These are phyloP conservation scores for Azolla pinnata DNA, from an alignment of 75 land plant species.

Conservation along the genomic window DNA sequence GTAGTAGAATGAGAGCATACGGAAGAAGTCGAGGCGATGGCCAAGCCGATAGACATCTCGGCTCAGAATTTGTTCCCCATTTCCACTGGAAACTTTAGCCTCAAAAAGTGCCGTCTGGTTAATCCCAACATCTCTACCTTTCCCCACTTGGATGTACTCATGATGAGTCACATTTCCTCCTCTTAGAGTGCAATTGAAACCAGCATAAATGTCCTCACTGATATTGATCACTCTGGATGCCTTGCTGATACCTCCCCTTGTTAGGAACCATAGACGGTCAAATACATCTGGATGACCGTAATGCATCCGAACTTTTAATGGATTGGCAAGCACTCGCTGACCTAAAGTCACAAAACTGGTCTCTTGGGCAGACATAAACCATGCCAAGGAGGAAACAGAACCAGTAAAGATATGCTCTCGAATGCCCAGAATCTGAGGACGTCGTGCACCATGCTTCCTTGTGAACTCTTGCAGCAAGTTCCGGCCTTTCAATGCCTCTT, in stretches of 20 bases:
- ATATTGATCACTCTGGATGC: conserved; percentile 88
- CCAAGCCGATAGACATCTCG: conserved; percentile 87
- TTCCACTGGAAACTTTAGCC: conserved; percentile 90
- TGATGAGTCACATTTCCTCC: conserved; percentile 95
- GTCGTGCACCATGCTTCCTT: conserved; percentile 52
- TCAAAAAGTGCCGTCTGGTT: conserved; percentile 89
- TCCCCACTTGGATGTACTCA: conserved; percentile 93
- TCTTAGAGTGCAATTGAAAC: conserved; percentile 75
- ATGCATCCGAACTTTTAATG: conserved; percentile 88
- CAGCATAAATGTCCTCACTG: conserved; percentile 95
- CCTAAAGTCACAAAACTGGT: conserved; percentile 94
- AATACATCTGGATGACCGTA: conserved; percentile 99
- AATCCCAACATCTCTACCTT: conserved; percentile 91
- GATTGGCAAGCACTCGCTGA: conserved; percentile 87
- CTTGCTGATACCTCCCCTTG: conserved; percentile 86
- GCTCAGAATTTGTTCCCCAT: conserved; percentile 85
- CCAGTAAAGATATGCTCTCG: conserved; percentile 95
- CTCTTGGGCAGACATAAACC: conserved; percentile 98
- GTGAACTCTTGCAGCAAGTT: conserved; percentile 82
- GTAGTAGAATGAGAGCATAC: conserved; percentile 86
- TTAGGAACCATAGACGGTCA: conserved; percentile 79
- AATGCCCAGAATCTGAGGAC: conserved; percentile 80
- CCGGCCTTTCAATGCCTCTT: conserved; percentile 87
- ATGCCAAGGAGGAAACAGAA: conserved; percentile 88
- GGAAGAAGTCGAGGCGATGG: conserved; percentile 77